phyloP scores from a whole-genome alignment of 306 rosid genomes.

The Cicer bijugum region DNA sequence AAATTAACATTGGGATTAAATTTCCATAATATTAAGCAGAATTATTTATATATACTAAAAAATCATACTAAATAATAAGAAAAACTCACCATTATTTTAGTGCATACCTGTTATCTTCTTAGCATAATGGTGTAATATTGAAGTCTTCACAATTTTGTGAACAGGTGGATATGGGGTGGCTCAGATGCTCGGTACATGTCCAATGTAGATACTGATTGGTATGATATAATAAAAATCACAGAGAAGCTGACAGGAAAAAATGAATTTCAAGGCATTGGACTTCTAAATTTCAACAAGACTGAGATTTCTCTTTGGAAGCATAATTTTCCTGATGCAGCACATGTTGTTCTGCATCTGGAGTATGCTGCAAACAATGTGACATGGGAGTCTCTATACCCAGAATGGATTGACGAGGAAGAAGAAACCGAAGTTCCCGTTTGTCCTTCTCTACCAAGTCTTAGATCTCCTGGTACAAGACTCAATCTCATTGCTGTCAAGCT shows the following conservation, averaged over 20 bases:
- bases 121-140: neutral
- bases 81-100: neutral
- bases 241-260: constrained; percentile 47
- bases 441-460: constrained; percentile 73
- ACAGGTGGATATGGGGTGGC: constrained; percentile 94
- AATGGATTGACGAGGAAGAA: constrained; percentile 98
- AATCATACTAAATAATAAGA: constrained; percentile 2
- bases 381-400: constrained; percentile 87
- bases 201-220: constrained; percentile 58
- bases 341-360: constrained; percentile 58
- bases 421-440: constrained; percentile 79
- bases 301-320: constrained; percentile 68
- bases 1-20: neutral
- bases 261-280: constrained; percentile 75
- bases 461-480: constrained; percentile 64
- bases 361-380: constrained; percentile 66
- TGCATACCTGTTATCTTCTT: neutral
- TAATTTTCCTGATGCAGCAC: constrained; percentile 62
- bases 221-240: constrained; percentile 55
- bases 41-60: neutral
- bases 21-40: neutral
- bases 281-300: constrained; percentile 67
- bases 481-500: constrained; percentile 83
- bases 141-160: constrained; percentile 41
- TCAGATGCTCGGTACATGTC: constrained; percentile 65